Percentiles rank a stretch among this genome's conserved stretches.
Evolutionary conservation across 768 basidiomycete genomes (phyloP).

Genomic region (Leccinellum albellum): DNA sequence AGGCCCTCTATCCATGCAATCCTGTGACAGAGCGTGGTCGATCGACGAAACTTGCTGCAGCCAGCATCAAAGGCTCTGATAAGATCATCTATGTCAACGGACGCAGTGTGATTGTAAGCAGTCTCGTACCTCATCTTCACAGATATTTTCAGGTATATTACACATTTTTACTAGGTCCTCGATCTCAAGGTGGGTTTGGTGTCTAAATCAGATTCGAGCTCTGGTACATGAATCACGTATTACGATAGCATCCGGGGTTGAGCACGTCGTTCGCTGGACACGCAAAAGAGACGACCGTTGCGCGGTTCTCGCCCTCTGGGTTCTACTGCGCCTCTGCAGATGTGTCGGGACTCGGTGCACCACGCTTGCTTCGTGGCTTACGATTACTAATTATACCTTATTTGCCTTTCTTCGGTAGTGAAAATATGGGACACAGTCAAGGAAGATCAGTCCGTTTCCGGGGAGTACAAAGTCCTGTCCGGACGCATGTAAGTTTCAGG

Average conservation of each 20-base stretch:
- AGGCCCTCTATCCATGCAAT: conserved; percentile 60
- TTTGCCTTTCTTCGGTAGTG: conserved; percentile 40
- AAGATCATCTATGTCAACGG: conserved; percentile 87
- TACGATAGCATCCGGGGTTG: conserved; percentile 56
- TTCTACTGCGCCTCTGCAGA: conserved; percentile 96
- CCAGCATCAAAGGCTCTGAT: conserved; percentile 46
- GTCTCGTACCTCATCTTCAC: background rate
- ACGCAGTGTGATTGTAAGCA: conserved; percentile 77
- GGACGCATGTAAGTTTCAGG: conserved; percentile 57
- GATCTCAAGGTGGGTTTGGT: conserved; percentile 66
- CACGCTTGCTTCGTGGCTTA: background rate
- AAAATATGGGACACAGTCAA: conserved; percentile 92
- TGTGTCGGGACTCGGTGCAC: conserved; percentile 68
- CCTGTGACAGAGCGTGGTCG: conserved; percentile 64
- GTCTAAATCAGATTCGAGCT: background rate
- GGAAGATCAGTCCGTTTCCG: conserved; percentile 78
- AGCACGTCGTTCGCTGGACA: conserved; percentile 74
- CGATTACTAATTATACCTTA: background rate
- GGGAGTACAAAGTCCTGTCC: conserved; percentile 70
- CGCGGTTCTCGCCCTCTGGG: conserved; percentile 88
- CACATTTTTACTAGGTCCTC: conserved; percentile 56
- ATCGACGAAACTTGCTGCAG: conserved; percentile 68
- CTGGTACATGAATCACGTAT: background rate
- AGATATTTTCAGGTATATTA: background rate
- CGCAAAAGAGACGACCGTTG: conserved; percentile 80